phyloP scores from a whole-genome alignment of 202 grass and related monocot species.

The Panicum virgatum region DNA sequence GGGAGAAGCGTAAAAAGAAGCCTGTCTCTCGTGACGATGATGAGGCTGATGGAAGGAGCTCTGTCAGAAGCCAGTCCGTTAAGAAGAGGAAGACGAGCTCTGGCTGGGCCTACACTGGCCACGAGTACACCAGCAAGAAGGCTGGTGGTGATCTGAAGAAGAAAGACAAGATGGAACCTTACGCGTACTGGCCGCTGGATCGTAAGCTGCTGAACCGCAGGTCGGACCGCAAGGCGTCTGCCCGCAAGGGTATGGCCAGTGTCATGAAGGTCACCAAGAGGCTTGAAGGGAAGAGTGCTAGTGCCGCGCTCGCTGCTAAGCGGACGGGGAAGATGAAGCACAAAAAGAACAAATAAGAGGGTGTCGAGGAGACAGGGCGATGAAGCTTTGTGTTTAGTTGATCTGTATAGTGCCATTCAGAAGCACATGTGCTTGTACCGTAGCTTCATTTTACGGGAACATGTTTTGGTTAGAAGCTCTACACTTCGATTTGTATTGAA shows the following conservation, averaged over 20 bases:
- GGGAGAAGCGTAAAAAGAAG: conserved; percentile 59
- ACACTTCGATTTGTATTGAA: background rate
- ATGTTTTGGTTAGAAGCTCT: background rate
- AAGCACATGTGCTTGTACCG: background rate
- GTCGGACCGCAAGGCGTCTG: conserved; percentile 66
- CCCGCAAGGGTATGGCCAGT: conserved; percentile 80
- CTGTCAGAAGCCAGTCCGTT: conserved; percentile 42
- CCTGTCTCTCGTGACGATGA: conserved; percentile 34
- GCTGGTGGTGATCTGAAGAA: conserved; percentile 80
- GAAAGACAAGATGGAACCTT: conserved; percentile 93
- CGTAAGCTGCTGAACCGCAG: conserved; percentile 84
- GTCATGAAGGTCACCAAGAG: conserved; percentile 83
- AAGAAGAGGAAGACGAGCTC: conserved; percentile 63
- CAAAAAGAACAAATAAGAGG: conserved; percentile 44
- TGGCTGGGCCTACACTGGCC: conserved; percentile 90
- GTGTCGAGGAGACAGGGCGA: background rate
- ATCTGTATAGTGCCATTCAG: conserved; percentile 26
- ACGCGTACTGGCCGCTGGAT: conserved; percentile 89
- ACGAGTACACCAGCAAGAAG: conserved; percentile 82
- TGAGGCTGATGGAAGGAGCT: conserved; percentile 54
- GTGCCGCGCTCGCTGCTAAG: conserved; percentile 42
- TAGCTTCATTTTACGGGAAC: background rate
- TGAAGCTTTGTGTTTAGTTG: conserved; percentile 34
- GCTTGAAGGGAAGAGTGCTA: conserved; percentile 79
- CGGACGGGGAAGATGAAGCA: conserved; percentile 46